A percentile compares a stretch with the other conserved stretches of the same genome.
Evolutionary conservation across 179 eudicot genomes (phyloP).

Genomic region (Spergularia azorica): DNA sequence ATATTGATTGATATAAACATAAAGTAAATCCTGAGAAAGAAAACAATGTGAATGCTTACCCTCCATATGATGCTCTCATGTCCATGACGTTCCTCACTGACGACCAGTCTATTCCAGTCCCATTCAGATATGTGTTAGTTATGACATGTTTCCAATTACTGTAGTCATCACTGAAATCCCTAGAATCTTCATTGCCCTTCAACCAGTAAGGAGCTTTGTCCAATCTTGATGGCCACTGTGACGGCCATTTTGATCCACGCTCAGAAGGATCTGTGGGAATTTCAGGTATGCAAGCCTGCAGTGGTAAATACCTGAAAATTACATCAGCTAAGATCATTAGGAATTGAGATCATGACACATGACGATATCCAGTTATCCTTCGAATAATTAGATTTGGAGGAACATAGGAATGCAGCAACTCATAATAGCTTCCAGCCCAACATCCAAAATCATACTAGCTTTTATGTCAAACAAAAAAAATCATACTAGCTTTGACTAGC

Average conservation of each 20-base stretch:
- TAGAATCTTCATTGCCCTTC: slow-evolving; percentile 31
- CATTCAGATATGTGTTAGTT: slow-evolving; percentile 33
- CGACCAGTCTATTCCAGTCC: slow-evolving; percentile 39
- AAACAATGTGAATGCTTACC: slow-evolving; percentile 30
- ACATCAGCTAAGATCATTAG: not conserved
- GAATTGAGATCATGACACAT: no score
- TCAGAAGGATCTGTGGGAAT: slow-evolving; percentile 33
- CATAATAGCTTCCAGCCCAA: no score
- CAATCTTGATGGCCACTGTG: slow-evolving; percentile 42
- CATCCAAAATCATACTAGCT: no score
- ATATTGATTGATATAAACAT: no score
- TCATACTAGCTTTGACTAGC: not conserved
- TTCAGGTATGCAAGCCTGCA: slow-evolving; percentile 44
- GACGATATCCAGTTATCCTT: no score
- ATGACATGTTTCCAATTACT: slow-evolving; percentile 39
- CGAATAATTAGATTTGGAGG: no score
- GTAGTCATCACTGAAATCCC: slow-evolving; percentile 39
- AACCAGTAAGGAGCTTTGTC: slow-evolving; percentile 43
- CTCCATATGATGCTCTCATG: slow-evolving; percentile 54
- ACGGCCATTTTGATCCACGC: slow-evolving; percentile 47
- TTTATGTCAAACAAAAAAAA: no score
- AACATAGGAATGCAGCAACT: no score
- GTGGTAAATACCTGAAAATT: slow-evolving; percentile 36
- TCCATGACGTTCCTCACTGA: slow-evolving; percentile 47
- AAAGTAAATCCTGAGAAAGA: not conserved